Percentiles rank a stretch among this genome's conserved stretches.
These are phyloP conservation scores for Thinopyrum elongatum DNA, from an alignment of 176 grass and related monocot genomes.

Conservation along the genomic window DNA sequence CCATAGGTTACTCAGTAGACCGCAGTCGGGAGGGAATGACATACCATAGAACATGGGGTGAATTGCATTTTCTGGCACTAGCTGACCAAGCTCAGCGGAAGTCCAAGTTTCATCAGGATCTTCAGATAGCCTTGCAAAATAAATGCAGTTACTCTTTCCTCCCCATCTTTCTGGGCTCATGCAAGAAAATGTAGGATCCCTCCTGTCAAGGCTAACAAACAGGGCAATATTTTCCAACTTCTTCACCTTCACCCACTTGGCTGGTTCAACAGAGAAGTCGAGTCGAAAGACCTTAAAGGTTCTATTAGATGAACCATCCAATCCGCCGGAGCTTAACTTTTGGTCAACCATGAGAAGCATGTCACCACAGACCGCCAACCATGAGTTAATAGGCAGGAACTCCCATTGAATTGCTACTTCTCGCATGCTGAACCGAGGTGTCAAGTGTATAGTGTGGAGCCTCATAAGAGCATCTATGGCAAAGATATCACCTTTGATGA, in stretches of 20 bases:
- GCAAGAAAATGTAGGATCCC: background rate
- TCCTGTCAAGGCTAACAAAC: background rate
- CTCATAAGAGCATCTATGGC: background rate
- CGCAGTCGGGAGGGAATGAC: background rate
- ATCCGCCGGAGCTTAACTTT: background rate
- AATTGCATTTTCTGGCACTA: background rate
- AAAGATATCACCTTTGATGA: background rate
- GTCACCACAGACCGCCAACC: background rate
- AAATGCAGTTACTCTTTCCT: background rate
- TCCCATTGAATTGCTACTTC: background rate
- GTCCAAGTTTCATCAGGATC: background rate
- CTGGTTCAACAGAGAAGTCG: background rate
- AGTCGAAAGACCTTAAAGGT: background rate
- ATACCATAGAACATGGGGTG: background rate
- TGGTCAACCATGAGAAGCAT: background rate
- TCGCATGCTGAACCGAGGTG: background rate
- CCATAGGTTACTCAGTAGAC: background rate
- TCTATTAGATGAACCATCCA: background rate
- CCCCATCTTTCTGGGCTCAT: background rate
- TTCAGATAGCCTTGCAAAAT: background rate
- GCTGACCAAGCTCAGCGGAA: background rate
- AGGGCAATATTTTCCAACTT: background rate
- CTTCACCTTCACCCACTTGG: background rate
- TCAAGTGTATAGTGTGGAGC: background rate
- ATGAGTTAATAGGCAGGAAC: background rate